Evolutionary conservation across 2,329 filamentous ascomycete species (phyloP).

Genomic region (Bipolaris victoriae): DNA sequence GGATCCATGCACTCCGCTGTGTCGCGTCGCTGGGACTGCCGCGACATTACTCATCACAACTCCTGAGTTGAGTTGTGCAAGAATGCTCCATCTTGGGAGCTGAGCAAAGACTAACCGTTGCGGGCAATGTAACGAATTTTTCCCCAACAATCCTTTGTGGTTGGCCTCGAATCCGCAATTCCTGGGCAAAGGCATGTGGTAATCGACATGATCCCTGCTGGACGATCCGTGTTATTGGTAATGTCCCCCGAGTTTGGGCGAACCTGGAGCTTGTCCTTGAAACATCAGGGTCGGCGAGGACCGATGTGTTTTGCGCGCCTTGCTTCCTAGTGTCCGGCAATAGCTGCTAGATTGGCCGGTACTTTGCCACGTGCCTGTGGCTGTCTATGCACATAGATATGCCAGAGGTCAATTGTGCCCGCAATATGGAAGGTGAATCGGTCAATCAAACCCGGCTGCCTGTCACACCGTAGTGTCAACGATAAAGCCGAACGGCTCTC

Average conservation of each 20-base stretch:
- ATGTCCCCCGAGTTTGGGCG: constrained; percentile 1
- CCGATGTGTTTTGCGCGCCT: neutral
- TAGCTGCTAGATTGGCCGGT: neutral
- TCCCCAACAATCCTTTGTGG: neutral
- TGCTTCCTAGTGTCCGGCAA: neutral
- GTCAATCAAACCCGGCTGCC: neutral
- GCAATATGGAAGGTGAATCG: constrained; percentile 13
- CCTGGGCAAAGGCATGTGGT: neutral
- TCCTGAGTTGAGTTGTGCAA: neutral
- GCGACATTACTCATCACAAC: neutral
- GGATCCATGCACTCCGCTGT: constrained; percentile 5
- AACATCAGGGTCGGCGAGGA: constrained; percentile 6
- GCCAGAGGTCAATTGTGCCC: neutral
- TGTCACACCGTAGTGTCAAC: neutral
- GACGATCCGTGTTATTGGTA: neutral
- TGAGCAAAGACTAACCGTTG: no score
- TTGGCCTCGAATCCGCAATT: neutral
- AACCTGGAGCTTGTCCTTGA: neutral
- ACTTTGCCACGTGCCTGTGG: neutral
- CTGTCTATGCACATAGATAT: neutral
- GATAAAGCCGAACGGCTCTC: constrained; percentile 5
- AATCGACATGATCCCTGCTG: neutral
- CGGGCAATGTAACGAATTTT: neutral
- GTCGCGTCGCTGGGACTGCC: neutral
- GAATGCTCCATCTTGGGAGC: no score